Percentiles rank a stretch among this genome's conserved stretches.
phyloP scores from a whole-genome alignment of 1,139 yeast genomes.

The Magnusiomyces paraingens region DNA sequence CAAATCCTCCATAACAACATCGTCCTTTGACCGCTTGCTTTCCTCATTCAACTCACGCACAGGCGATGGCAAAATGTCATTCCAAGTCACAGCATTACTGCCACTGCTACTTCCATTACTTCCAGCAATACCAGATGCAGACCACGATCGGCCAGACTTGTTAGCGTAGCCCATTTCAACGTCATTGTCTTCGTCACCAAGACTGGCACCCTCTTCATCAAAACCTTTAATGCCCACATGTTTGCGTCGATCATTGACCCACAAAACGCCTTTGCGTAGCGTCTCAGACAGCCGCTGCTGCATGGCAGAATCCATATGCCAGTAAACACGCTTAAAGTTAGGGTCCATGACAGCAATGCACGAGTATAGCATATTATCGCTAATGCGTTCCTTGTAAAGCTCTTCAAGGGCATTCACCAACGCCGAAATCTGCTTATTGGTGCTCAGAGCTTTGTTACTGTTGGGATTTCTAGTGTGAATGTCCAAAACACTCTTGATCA shows the following conservation, averaged over 20 bases:
- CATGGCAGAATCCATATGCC: conserved; percentile 14
- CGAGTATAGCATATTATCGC: conserved; percentile 10
- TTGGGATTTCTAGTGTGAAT: conserved; percentile 1
- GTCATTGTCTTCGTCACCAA: background rate
- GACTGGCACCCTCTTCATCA: background rate
- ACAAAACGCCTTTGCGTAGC: conserved; percentile 6
- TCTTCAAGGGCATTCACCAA: conserved; percentile 7
- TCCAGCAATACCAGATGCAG: background rate
- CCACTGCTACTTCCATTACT: background rate
- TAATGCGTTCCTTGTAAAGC: conserved; percentile 8
- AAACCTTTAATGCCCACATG: background rate
- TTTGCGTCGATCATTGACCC: conserved; percentile 2
- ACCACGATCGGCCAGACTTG: background rate
- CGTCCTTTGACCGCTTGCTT: background rate
- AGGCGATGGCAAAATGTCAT: conserved; percentile 5
- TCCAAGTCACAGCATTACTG: conserved; percentile 2
- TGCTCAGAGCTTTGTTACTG: conserved; percentile 1
- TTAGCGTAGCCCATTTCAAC: background rate
- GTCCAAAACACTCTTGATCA: conserved; percentile 15
- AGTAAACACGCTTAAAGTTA: conserved; percentile 16
- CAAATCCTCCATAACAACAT: background rate
- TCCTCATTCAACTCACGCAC: conserved; percentile 1
- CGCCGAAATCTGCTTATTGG: conserved; percentile 6
- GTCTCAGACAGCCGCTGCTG: conserved; percentile 9
- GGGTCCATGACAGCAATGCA: conserved; percentile 16